A percentile compares a stretch with the other conserved stretches of the same genome.
Conservation (phyloP, 768 basidiomycete species). For the Hysterangium stoloniferum region DNA sequence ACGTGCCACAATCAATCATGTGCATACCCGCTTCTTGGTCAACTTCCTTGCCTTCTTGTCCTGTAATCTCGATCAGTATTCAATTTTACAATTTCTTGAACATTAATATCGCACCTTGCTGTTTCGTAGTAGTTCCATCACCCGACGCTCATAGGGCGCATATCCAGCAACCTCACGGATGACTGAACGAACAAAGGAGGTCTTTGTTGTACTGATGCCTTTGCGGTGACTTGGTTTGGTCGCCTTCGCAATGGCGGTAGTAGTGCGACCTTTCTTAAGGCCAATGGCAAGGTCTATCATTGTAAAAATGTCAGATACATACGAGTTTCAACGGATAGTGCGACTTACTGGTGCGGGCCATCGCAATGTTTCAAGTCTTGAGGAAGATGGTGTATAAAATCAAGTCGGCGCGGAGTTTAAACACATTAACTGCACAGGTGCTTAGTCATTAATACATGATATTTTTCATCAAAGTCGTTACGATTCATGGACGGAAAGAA, state of each 20-base stretch:
- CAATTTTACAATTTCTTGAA: slow-evolving; percentile 7
- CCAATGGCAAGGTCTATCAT: slow-evolving; percentile 73
- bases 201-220: slow-evolving; percentile 83
- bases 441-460: slow-evolving; percentile 18
- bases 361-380: slow-evolving; percentile 52
- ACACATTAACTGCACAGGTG: slow-evolving; percentile 11
- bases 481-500: too few species aligned
- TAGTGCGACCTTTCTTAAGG: slow-evolving; percentile 82
- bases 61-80: slow-evolving; percentile 31
- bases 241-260: slow-evolving; percentile 71
- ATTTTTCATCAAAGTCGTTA: slow-evolving; percentile 1
- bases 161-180: slow-evolving; percentile 97
- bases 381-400: slow-evolving; percentile 24
- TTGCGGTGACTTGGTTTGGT: slow-evolving; percentile 85
- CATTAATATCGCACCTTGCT: slow-evolving; percentile 75
- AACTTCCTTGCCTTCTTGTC: slow-evolving; percentile 99
- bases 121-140: slow-evolving; percentile 97
- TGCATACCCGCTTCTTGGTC: slow-evolving; percentile 97
- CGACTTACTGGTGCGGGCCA: slow-evolving; percentile 70
- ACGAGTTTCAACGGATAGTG: not conserved
- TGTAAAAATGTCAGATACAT: not conserved
- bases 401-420: slow-evolving; percentile 15
- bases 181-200: slow-evolving; percentile 87
- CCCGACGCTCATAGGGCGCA: slow-evolving; percentile 94
- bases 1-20: not conserved